Base-by-base conservation (phyloP, 805 yeast genomes). In the Candida orba region DNA sequence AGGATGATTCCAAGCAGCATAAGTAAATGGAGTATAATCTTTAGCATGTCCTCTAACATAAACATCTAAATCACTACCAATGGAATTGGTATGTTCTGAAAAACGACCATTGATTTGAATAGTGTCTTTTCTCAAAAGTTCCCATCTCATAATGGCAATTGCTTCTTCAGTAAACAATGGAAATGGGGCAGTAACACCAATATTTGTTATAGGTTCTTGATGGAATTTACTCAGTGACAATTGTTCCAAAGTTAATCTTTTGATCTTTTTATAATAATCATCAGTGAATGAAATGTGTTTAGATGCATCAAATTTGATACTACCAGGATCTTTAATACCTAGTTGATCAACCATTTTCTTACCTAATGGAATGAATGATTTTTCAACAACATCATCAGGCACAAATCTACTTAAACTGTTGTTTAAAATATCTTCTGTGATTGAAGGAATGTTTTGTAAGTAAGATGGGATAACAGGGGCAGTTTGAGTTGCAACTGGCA, bases 131-230 rank as follows among this genome's bases (percentile, higher is more conserved):
- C 64, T 57, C 53, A 77, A 66, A 34, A 75, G 55, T 54, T 78
- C 83, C 48, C 71, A 70, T 59, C 74, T 72, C 82, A 78, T 77
- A 38, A 78, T 70, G 34, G 69, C 71, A 43, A 76, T 64, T 2
- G 83, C 82, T 51, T 78, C 82, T 27, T 75, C 74, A 2, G 81
- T 76, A 60, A 78, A 78, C 37, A 78, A 63, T 4, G 80, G 80
- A 58, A 78, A 78, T 2, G 84, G 81, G 43, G 73, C 79, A 42
- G 74, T 65, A 20, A 75, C 82, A 17, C 79, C 84, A 51, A 77
- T 66, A 3, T 69, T 71, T 20, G 78, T 68, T 42, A 78, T 73
- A 55, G 75, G 79, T 45, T 66, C 62, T 35, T 67, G 66, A 49
- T 64, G 58, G 35, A 68, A 52, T 9, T 44, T 36, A 5, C 46